Base-by-base conservation (phyloP, 2,329 filamentous ascomycete genomes). In the Aspergillus sp. region DNA sequence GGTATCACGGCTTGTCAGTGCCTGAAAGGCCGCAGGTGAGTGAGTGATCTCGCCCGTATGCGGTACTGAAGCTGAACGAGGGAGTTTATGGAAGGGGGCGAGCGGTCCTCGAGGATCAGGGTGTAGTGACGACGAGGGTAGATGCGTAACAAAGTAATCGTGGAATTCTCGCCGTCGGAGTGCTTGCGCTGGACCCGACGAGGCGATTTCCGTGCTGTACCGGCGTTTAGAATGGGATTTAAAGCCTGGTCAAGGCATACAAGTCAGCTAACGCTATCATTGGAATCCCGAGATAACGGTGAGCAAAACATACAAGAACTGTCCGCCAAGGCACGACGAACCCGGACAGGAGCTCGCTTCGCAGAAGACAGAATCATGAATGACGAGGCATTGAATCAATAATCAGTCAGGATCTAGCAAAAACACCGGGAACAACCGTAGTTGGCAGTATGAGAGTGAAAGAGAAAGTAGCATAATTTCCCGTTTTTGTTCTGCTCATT, bases 131-230 rank as follows among this genome's bases (percentile, higher is more conserved):
- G 89, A 94, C 12, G 89, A 94, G 4, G 93, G 91, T 1, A 98
- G 79, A 66, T 96, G 88, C 6, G 93, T 95, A 49, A 97, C 88
- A 67, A 98, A 98, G 73, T 98, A 97, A 58, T 94, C 89, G 72
- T 96, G 89, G 67, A 97, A 97, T 52, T 69, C 66, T 42, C 79
- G 77, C 44, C 69, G 72, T 47, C 57, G 60, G 29, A 49, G 46
- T 19, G 43, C 46, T 33, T 44, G 43, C 46, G 52, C 46, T 28
- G 50, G 52, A 10, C 47, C 28, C 19, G 49, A 40, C 5, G 29
- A 5, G 29, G 29, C 29, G 36, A 53, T 48, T 32, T 57, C 55
- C 27, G 58, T 55, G 45, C 49, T 57, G 46, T 62, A 57, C 41
- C 52, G 50, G 41, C 59, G 59, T 44, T 50, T 58, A 28, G 44